These are phyloP conservation scores for Leersia perrieri DNA, from an alignment of 176 grass and related monocot species.

Conservation along the genomic window DNA sequence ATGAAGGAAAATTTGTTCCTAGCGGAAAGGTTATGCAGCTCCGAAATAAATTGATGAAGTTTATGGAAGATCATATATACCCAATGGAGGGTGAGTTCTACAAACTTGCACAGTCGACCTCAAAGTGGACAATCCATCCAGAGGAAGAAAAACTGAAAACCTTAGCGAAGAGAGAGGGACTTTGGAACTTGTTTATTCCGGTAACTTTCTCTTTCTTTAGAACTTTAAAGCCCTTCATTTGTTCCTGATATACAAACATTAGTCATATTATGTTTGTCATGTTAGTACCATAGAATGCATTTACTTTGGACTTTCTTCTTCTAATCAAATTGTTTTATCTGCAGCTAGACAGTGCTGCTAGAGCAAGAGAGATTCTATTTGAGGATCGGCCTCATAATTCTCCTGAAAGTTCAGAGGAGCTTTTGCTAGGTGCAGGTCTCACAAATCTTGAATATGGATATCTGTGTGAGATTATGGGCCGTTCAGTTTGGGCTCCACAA, in stretches of 20 bases:
- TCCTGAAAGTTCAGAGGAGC: conserved; percentile 38
- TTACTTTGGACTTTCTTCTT: conserved; percentile 17
- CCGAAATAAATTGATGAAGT: conserved; percentile 66
- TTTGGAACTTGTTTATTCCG: conserved; percentile 97
- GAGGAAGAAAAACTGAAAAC: conserved; percentile 74
- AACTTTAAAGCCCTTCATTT: not conserved
- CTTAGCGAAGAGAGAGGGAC: conserved; percentile 69
- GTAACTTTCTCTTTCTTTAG: conserved; percentile 34
- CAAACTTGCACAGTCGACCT: conserved; percentile 68
- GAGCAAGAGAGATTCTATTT: conserved; percentile 72
- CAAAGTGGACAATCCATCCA: conserved; percentile 83
- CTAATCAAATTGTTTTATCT: conserved; percentile 34
- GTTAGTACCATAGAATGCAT: not conserved
- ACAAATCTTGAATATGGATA: conserved; percentile 98
- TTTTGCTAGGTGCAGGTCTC: conserved; percentile 76
- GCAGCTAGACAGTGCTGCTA: conserved; percentile 91
- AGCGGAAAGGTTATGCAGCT: conserved; percentile 75
- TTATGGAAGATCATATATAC: conserved; percentile 84
- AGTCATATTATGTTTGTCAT: not conserved
- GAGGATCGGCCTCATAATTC: conserved; percentile 36
- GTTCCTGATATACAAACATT: conserved; percentile 8
- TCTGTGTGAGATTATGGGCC: conserved; percentile 95
- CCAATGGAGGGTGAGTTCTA: conserved; percentile 76
- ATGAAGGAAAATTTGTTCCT: conserved; percentile 65
- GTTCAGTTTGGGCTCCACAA: conserved; percentile 88